Conservation (phyloP, 805 yeast genomes). For the Wickerhamiella kurtzmanii region DNA sequence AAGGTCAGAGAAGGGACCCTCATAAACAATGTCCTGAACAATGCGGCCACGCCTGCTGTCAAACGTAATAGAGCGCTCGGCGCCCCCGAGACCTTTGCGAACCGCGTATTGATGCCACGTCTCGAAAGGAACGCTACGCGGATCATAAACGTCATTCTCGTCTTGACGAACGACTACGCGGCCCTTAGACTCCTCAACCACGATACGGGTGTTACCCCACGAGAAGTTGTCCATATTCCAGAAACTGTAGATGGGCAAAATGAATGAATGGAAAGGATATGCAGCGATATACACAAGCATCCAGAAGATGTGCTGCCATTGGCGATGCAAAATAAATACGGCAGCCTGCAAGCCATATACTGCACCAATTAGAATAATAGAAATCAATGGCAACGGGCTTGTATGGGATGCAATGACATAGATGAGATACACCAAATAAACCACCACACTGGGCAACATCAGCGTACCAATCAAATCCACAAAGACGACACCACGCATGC, state of each 20-base stretch:
- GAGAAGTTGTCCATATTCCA: conserved; percentile 55
- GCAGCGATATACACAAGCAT: conserved; percentile 45
- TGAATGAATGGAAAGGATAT: conserved; percentile 48
- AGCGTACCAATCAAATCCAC: conserved; percentile 47
- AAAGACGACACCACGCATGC: conserved; percentile 46
- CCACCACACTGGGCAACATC: conserved; percentile 46
- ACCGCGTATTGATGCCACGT: conserved; percentile 28
- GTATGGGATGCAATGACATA: conserved; percentile 37
- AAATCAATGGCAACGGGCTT: conserved; percentile 38
- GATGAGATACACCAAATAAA: conserved; percentile 40
- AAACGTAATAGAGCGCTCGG: conserved; percentile 25
- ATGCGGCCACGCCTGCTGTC: conserved; percentile 25
- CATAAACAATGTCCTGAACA: conserved; percentile 18
- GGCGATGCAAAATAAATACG: conserved; percentile 36
- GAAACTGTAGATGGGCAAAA: conserved; percentile 44
- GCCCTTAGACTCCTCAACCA: conserved; percentile 41
- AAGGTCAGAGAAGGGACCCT: conserved; percentile 9
- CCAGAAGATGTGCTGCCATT: conserved; percentile 38
- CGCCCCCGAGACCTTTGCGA: conserved; percentile 27
- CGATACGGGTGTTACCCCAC: conserved; percentile 53
- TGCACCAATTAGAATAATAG: conserved; percentile 42
- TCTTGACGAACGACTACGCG: conserved; percentile 30
- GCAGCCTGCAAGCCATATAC: conserved; percentile 48
- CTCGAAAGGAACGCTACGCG: conserved; percentile 26
- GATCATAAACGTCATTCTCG: conserved; percentile 27